These are phyloP conservation scores for Aspergillus melleus DNA, from an alignment of 2,329 filamentous ascomycete genomes.

Conservation along the genomic window DNA sequence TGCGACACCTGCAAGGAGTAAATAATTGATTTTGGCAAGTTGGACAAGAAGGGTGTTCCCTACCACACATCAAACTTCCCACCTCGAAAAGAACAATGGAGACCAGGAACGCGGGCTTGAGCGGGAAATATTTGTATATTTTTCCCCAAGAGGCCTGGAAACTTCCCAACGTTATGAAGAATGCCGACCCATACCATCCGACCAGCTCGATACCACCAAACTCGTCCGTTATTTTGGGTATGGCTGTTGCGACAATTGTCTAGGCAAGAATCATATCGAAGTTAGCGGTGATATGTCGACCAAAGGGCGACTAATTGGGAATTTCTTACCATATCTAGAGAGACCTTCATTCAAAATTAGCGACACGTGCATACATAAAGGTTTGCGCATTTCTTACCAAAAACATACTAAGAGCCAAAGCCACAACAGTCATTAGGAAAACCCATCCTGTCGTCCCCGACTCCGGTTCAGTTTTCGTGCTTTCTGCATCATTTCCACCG, in stretches of 20 bases:
- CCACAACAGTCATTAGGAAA: not conserved
- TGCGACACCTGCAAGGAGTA: not conserved
- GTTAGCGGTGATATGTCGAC: not conserved
- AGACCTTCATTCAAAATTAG: not conserved
- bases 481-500: too few species aligned
- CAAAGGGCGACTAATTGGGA: not conserved
- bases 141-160: conserved; percentile 51
- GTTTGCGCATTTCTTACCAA: not conserved
- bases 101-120: conserved; percentile 25
- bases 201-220: conserved; percentile 42
- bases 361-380: too few species aligned
- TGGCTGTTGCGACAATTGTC: conserved; percentile 28
- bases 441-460: too few species aligned
- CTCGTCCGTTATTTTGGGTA: conserved; percentile 41
- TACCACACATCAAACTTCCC: conserved; percentile 26
- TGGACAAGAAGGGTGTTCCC: conserved; percentile 25
- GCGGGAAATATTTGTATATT: conserved; percentile 46
- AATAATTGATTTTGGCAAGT: conserved; percentile 3
- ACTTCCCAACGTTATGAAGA: conserved; percentile 44
- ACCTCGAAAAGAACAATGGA: conserved; percentile 30
- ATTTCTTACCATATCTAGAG: not conserved
- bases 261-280: not conserved
- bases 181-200: conserved; percentile 41
- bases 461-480: too few species aligned
- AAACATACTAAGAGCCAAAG: not conserved